Evolutionary conservation across 2,329 filamentous ascomycete genomes (phyloP), one percentile per base, ranked within the genome.

Genomic region (Didymella glomerata): DNA sequence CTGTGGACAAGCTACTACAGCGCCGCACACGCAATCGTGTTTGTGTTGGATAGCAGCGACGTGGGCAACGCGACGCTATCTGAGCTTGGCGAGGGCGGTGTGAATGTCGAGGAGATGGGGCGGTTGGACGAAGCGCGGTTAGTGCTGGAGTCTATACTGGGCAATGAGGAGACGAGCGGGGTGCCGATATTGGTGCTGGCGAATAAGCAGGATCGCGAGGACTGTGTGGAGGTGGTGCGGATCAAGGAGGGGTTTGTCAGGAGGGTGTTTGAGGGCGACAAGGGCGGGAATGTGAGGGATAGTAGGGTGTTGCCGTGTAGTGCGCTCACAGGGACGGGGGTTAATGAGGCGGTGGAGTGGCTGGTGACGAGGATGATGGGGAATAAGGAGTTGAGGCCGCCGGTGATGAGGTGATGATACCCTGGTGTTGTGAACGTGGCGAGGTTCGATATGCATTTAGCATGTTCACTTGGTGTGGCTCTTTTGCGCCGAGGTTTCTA

Each of bases 201-300:
- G 61, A 99, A 99, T 77, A 99, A 99, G 80, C 95, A 99, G 80
- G 95, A 99, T 77, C 83, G 94, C 2, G 95, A 99, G 79, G 95
- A 98, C 78, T 98, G 94, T 68, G 91, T 98, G 51, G 95, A 99
- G 83, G 95, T 97, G 2, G 94, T 98, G 60, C 84, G 93, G 65
- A 97, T 99, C 75, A 99, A 99, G 80, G 95, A 99, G 77, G 95
- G 94, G 0, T 83, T 98, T 54, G 93, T 99, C 50, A 90, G 96
- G 79, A 93, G 91, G 80, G 93, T 99, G 22, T 95, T 97, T 81
- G 93, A 98, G 81, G 92, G 95, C 20, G 92, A 96, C 74, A 95
- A 94, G 80, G 92, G 92, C 0, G 86, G 85, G 41, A 90, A 88
- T 63, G 92, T 97, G 52, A 86, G 94, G 64, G 95, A 99, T 80